Conservation (phyloP, 1,139 yeast genomes). For the Geotrichum cucujoidarum region DNA sequence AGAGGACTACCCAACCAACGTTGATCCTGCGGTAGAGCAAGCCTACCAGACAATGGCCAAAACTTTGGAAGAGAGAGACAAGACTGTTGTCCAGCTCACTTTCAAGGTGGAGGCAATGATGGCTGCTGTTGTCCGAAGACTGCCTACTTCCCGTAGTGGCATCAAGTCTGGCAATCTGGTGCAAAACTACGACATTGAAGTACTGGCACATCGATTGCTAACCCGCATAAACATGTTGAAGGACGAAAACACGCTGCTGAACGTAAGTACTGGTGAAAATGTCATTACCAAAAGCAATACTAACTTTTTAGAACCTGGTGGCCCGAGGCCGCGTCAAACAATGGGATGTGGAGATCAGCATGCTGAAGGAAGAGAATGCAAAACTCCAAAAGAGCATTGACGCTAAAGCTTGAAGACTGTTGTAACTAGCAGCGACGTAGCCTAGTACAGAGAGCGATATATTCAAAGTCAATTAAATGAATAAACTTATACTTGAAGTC, state of each 20-base stretch:
- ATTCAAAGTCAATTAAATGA: too few species aligned
- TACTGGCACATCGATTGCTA: constrained; percentile 69
- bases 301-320: constrained; percentile 6
- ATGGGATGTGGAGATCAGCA: constrained; percentile 9
- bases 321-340: constrained; percentile 14
- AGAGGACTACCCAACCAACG: constrained; percentile 8
- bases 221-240: constrained; percentile 57
- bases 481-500: too few species aligned
- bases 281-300: background rate
- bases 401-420: too few species aligned
- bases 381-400: constrained; percentile 8
- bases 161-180: constrained; percentile 5
- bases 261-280: constrained; percentile 33
- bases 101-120: constrained; percentile 59
- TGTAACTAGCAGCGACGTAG: too few species aligned
- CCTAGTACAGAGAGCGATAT: too few species aligned
- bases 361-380: constrained; percentile 11
- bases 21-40: constrained; percentile 27
- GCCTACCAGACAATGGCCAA: constrained; percentile 47
- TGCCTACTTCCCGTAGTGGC: constrained; percentile 1
- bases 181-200: constrained; percentile 52
- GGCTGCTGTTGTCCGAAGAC: constrained; percentile 34
- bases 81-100: constrained; percentile 58
- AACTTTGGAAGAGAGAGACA: constrained; percentile 47
- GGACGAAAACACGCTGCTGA: constrained; percentile 65